Conservation (phyloP, 352 stramenopile genomes). For the Pythium insidiosum region DNA sequence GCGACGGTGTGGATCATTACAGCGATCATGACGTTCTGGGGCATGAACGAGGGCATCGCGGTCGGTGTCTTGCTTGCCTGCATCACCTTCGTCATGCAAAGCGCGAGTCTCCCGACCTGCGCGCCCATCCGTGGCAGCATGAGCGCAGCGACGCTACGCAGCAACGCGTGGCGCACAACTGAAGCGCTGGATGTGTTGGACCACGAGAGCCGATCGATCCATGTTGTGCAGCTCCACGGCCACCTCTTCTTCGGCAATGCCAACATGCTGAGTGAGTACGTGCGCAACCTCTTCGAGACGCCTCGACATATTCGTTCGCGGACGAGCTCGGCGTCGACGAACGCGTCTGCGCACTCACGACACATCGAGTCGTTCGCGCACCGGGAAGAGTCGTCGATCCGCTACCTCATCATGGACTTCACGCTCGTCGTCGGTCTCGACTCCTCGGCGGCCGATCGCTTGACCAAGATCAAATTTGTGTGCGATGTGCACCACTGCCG, state of each 20-base stretch:
- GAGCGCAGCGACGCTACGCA: conserved; percentile 86
- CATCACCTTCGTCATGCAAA: conserved; percentile 88
- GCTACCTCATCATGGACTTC: conserved; percentile 87
- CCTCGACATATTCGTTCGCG: background rate
- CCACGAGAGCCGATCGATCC: conserved; percentile 71
- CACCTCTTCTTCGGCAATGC: conserved; percentile 90
- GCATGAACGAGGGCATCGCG: conserved; percentile 88
- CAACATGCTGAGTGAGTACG: conserved; percentile 83
- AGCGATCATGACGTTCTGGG: conserved; percentile 88
- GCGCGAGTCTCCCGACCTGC: conserved; percentile 70
- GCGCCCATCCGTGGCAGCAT: conserved; percentile 88
- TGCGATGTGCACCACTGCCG: conserved; percentile 59
- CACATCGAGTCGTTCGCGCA: no score
- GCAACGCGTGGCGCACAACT: conserved; percentile 58
- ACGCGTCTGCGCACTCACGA: background rate
- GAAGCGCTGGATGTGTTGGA: conserved; percentile 77
- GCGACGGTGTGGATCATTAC: conserved; percentile 87
- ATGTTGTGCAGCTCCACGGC: conserved; percentile 70
- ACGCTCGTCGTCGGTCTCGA: conserved; percentile 90
- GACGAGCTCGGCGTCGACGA: background rate
- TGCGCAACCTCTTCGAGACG: conserved; percentile 61
- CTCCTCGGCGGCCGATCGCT: conserved; percentile 63
- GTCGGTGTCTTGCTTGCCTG: conserved; percentile 84
- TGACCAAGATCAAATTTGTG: conserved; percentile 77
- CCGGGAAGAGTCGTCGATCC: no score